phyloP scores from a whole-genome alignment of 1,284 basidiomycete genomes.

The Irpex sp. region DNA sequence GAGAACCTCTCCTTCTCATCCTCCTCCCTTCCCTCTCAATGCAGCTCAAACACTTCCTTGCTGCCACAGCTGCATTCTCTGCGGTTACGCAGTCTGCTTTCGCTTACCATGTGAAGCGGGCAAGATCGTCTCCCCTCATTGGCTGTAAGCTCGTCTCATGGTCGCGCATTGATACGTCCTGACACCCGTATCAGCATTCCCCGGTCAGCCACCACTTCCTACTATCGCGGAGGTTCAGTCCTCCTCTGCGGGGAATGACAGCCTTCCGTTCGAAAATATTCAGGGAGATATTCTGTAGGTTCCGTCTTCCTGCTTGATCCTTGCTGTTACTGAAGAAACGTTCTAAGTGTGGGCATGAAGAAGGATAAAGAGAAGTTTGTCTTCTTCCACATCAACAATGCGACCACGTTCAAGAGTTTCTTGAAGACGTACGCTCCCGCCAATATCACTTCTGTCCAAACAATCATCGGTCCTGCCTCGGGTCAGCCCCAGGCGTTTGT shows the following conservation, averaged over 20 bases:
- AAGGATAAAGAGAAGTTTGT: slow-evolving; percentile 2
- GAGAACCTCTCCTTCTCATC: neutral
- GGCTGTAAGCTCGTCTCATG: neutral
- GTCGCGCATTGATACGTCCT: neutral
- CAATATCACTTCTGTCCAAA: slow-evolving; percentile 2
- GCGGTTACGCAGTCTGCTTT: neutral
- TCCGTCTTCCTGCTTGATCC: neutral
- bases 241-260: neutral
- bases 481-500: slow-evolving; percentile 6
- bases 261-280: slow-evolving; percentile 5
- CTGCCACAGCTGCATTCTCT: neutral
- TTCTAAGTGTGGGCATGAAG: neutral
- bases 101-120: neutral
- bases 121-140: neutral
- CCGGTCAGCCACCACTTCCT: slow-evolving; percentile 6
- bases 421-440: slow-evolving; percentile 1
- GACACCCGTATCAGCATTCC: slow-evolving; percentile 1
- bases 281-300: slow-evolving; percentile 6
- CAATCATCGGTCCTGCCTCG: neutral
- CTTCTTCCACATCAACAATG: slow-evolving; percentile 5
- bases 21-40: neutral
- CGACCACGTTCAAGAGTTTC: neutral
- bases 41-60: neutral
- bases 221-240: neutral
- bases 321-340: neutral